phyloP scores from a whole-genome alignment of 441 rosid species.

The Lepidium campestre region DNA sequence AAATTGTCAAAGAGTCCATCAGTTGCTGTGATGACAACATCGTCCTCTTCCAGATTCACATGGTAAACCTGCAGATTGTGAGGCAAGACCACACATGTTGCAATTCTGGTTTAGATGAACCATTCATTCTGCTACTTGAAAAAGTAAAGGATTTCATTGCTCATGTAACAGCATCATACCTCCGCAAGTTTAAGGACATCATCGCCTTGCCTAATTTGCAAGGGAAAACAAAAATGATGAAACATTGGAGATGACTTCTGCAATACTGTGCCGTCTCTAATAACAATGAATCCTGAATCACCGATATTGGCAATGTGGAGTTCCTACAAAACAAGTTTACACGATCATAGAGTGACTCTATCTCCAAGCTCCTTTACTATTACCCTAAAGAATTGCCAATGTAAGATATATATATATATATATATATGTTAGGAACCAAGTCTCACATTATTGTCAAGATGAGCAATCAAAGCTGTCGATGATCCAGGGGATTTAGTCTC shows the following conservation, averaged over 20 bases:
- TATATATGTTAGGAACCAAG: background rate
- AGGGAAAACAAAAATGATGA: constrained; percentile 66
- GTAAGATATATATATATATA: too few species aligned
- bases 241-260: constrained; percentile 59
- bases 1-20: constrained; percentile 83
- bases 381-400: background rate
- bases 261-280: constrained; percentile 48
- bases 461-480: constrained; percentile 68
- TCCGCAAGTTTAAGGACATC: constrained; percentile 43
- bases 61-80: constrained; percentile 42
- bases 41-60: constrained; percentile 53
- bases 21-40: constrained; percentile 51
- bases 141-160: background rate
- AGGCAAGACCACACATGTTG: background rate
- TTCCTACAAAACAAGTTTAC: constrained; percentile 35
- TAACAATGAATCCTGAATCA: constrained; percentile 67
- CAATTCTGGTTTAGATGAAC: background rate
- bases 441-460: constrained; percentile 58
- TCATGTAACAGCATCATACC: constrained; percentile 33
- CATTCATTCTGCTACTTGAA: constrained; percentile 1
- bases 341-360: constrained; percentile 6
- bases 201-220: constrained; percentile 48
- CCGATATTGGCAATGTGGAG: constrained; percentile 68
- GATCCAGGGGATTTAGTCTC: constrained; percentile 52
- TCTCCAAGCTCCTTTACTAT: background rate